Evolutionary conservation across 75 land plant species (phyloP).

Genomic region (Isoetes taiwanensis): DNA sequence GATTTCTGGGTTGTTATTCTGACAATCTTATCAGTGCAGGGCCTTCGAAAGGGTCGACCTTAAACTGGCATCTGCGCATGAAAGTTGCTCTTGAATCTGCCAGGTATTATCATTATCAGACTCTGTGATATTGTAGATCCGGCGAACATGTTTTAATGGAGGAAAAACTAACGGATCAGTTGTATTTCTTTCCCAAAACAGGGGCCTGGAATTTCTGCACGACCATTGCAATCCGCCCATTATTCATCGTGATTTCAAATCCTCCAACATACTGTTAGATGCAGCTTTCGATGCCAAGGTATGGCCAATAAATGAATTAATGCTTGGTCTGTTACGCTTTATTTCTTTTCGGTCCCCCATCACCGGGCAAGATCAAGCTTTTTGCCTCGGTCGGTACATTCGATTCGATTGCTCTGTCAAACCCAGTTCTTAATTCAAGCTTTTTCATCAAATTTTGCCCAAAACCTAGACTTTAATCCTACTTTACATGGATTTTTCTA

Average conservation of each 20-base stretch:
- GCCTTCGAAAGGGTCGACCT: slow-evolving; percentile 44
- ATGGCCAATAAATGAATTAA: neutral
- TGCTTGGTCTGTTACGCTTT: neutral
- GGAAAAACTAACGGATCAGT: neutral
- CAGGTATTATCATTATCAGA: slow-evolving; percentile 22
- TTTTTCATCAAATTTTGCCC: too few relatives aligned
- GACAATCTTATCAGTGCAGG: slow-evolving; percentile 33
- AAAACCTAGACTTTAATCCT: too few relatives aligned
- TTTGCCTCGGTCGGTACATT: too few relatives aligned
- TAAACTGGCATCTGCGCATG: slow-evolving; percentile 64
- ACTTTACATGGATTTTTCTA: too few relatives aligned
- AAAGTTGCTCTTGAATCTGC: slow-evolving; percentile 86
- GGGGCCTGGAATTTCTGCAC: slow-evolving; percentile 82
- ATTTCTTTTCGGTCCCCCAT: too few relatives aligned
- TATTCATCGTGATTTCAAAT: slow-evolving; percentile 89
- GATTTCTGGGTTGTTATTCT: too few relatives aligned
- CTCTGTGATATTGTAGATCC: neutral
- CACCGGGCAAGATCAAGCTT: too few relatives aligned
- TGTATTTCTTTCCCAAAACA: slow-evolving; percentile 13
- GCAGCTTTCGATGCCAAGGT: slow-evolving; percentile 88
- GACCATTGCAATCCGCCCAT: slow-evolving; percentile 74
- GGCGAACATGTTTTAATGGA: neutral
- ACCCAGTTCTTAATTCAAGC: too few relatives aligned
- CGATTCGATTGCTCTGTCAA: too few relatives aligned
- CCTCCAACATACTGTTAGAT: slow-evolving; percentile 85